These are phyloP conservation scores for Inosperma sp. DNA, from an alignment of 768 basidiomycete species.

Conservation along the genomic window DNA sequence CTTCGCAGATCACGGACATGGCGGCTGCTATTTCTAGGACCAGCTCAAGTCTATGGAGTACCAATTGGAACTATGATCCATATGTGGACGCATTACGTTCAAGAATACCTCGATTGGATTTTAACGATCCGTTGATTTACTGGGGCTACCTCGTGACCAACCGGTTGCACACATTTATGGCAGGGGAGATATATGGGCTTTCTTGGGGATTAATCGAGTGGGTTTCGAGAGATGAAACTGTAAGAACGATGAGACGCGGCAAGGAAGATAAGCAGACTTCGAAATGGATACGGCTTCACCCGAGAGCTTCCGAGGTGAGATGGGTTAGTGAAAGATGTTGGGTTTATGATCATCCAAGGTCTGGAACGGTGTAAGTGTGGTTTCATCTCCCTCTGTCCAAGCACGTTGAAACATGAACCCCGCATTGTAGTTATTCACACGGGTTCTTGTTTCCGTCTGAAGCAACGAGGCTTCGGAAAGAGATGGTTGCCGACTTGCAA, in stretches of 20 bases:
- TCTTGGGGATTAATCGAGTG: slow-evolving; percentile 86
- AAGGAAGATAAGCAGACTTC: slow-evolving; percentile 93
- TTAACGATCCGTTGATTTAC: slow-evolving; percentile 68
- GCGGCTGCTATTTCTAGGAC: not conserved
- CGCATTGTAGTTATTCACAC: slow-evolving; percentile 69
- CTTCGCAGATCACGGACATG: too few relatives aligned
- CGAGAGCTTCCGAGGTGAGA: slow-evolving; percentile 68
- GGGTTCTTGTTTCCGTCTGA: slow-evolving; percentile 94
- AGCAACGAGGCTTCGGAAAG: slow-evolving; percentile 60
- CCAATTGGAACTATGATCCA: slow-evolving; percentile 4
- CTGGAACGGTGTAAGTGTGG: slow-evolving; percentile 78
- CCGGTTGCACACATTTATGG: slow-evolving; percentile 88
- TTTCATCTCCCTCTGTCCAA: slow-evolving; percentile 6
- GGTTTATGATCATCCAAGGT: slow-evolving; percentile 97
- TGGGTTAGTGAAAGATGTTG: slow-evolving; percentile 94
- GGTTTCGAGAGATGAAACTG: slow-evolving; percentile 68
- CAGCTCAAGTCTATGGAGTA: slow-evolving; percentile 3
- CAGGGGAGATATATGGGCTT: slow-evolving; percentile 86
- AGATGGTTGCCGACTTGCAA: slow-evolving; percentile 51
- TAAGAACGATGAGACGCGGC: slow-evolving; percentile 66
- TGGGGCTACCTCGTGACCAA: slow-evolving; percentile 92
- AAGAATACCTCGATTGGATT: slow-evolving; percentile 9
- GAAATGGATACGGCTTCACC: slow-evolving; percentile 88
- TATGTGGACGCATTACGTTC: slow-evolving; percentile 11
- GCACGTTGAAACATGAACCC: slow-evolving; percentile 8